Conservation (phyloP, 1,284 basidiomycete species). For the Gymnopus androsaceus region DNA sequence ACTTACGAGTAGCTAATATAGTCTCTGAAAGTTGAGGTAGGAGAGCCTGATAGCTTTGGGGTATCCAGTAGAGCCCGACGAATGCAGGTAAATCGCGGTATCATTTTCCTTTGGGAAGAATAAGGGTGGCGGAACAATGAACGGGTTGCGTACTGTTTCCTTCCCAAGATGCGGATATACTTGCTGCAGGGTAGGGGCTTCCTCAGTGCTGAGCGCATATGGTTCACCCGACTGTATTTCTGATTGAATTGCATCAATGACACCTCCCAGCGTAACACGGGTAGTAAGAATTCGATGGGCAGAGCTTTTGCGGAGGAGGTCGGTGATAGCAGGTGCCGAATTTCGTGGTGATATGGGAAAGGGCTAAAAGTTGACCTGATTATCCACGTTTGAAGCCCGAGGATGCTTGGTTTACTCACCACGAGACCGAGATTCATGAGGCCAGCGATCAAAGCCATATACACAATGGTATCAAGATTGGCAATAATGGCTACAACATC, state of each 20-base stretch:
- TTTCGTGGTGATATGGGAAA: conserved; percentile 33
- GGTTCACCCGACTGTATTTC: conserved; percentile 19
- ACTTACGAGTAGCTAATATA: conserved; percentile 1
- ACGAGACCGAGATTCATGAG: conserved; percentile 31
- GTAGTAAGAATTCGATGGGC: conserved; percentile 36
- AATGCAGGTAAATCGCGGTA: conserved; percentile 12
- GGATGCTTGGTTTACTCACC: conserved; percentile 23
- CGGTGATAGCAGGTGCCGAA: not conserved
- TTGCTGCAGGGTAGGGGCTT: conserved; percentile 14
- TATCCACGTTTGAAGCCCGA: not conserved
- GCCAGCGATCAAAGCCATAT: conserved; percentile 32
- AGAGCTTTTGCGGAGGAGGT: conserved; percentile 16
- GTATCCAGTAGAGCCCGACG: conserved; percentile 16
- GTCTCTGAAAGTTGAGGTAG: not conserved
- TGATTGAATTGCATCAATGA: conserved; percentile 28
- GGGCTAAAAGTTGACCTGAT: conserved; percentile 20
- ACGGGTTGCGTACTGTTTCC: not conserved
- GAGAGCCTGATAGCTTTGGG: conserved; percentile 16
- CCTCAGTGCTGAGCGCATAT: conserved; percentile 30
- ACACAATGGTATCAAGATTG: conserved; percentile 32
- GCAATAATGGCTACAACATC: conserved; percentile 30
- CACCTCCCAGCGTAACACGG: conserved; percentile 21
- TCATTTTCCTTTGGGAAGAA: conserved; percentile 27
- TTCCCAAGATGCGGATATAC: conserved; percentile 3
- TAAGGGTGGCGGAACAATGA: conserved; percentile 23